Evolutionary conservation across 2,329 filamentous ascomycete species (phyloP).

Genomic region (Xylaria hypoxylon): DNA sequence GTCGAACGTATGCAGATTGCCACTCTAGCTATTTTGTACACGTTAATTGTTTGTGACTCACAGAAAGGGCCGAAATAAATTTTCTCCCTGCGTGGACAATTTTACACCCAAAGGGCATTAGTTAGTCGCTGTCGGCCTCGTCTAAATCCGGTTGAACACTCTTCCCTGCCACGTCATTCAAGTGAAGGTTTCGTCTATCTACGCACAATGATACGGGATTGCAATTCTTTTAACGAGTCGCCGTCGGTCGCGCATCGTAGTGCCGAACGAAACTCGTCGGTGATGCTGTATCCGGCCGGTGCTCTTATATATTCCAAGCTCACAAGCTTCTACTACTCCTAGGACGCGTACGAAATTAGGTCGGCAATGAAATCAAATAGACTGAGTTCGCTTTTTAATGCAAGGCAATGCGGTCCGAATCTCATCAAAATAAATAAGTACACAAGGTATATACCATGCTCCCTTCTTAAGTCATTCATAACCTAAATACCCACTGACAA

Average conservation of each 20-base stretch:
- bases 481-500: neutral
- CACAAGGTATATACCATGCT: too few relatives aligned
- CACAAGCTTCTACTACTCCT: too few relatives aligned
- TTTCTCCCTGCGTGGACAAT: neutral
- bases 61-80: neutral
- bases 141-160: neutral
- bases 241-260: neutral
- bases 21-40: neutral
- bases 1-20: neutral
- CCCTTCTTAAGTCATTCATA: neutral
- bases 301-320: too few relatives aligned
- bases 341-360: too few relatives aligned
- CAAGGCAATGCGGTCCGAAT: too few relatives aligned
- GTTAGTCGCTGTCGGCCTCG: neutral
- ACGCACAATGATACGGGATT: neutral
- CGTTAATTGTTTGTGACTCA: conserved; percentile 6
- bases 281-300: neutral
- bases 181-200: neutral
- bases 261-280: neutral
- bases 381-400: too few relatives aligned
- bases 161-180: conserved; percentile 3
- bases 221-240: neutral
- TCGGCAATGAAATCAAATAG: too few relatives aligned
- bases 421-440: too few relatives aligned
- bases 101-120: neutral